Base-by-base conservation (phyloP, 495 filamentous ascomycete species). In the Penicillium fimorum region DNA sequence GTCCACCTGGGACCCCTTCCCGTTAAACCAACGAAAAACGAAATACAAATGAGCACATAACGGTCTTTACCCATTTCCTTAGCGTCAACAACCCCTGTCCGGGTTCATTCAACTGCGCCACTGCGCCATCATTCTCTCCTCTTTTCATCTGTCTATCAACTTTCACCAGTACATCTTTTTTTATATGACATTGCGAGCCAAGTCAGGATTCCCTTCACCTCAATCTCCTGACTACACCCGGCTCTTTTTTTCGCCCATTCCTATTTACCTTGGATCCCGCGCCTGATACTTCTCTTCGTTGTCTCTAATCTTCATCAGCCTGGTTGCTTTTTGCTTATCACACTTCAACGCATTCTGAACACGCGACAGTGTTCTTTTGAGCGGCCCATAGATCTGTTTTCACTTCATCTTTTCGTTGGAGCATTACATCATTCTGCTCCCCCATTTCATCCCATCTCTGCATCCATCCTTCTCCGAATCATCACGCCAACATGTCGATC, bases 41-140 rank as follows among this genome's bases (percentile, higher is more conserved):
- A 81, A 75, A 77, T 79, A 79, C 77, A 66, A 70, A 87, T 87
- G 84, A 83, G 79, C 75, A 75, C 71, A 83, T 87, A 85, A 88
- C 82, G 79, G 83, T 78, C 74, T 71, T 76, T 80, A 76, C 73
- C 66, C 53, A 70, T 74, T 76, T 77, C 77, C 71, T 75, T 73
- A 68, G 58, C 66, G 68, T 78, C 76, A 70, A 77, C 66, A 68
- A 74, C 73, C 74, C 78, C 67, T 22, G 51, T 59, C 47, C 40
- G 79, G 78, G 77, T 73, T 65, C 56, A 70, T 63, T 62, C 72
- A 66, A 45, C 63, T 73, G 74, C 74, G 67, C 63, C 59, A 15
- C 59, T 74, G 76, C 76, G 71, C 77, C 69, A 55, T 63, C 70
- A 66, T 62, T 45, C 68, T 67, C 58, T 59, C 58, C 63, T 78